A percentile compares a stretch with the other conserved stretches of the same genome.
Evolutionary conservation across 345 rosid genomes (phyloP).

Genomic region (Boechera divaricarpa): DNA sequence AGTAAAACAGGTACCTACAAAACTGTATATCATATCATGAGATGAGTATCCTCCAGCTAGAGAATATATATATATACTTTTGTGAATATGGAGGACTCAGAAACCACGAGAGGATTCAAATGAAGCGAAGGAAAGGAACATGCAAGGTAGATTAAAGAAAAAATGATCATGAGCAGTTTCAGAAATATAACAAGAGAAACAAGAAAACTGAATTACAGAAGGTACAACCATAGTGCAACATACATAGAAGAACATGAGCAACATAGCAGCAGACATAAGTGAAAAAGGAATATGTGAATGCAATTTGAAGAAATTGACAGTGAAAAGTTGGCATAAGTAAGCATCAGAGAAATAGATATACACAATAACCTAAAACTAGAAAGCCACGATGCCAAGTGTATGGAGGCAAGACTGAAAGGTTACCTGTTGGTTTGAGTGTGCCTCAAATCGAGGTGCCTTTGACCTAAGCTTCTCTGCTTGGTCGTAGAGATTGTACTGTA

Average conservation of each 20-base stretch:
- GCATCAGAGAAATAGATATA: background rate
- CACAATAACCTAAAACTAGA: slow-evolving; percentile 1
- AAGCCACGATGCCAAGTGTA: background rate
- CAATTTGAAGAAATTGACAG: background rate
- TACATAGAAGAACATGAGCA: background rate
- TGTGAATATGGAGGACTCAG: background rate
- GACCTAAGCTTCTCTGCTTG: slow-evolving; percentile 94
- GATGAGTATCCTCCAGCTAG: slow-evolving; percentile 11
- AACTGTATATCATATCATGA: slow-evolving; percentile 55
- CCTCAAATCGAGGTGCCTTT: slow-evolving; percentile 90
- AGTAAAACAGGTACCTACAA: slow-evolving; percentile 83
- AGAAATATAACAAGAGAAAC: background rate
- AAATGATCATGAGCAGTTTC: background rate
- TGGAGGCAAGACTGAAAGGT: background rate
- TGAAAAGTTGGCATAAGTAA: background rate
- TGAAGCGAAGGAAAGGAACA: slow-evolving; percentile 4
- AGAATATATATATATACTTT: background rate
- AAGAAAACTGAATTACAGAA: background rate
- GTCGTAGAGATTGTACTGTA: slow-evolving; percentile 84
- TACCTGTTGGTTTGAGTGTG: slow-evolving; percentile 93
- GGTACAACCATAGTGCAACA: background rate
- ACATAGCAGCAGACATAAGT: background rate
- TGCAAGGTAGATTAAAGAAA: background rate
- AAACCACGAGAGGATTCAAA: background rate
- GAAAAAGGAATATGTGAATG: background rate